Evolutionary conservation across 2,329 filamentous ascomycete species (phyloP).

Genomic region (Colletotrichum liaoningense): DNA sequence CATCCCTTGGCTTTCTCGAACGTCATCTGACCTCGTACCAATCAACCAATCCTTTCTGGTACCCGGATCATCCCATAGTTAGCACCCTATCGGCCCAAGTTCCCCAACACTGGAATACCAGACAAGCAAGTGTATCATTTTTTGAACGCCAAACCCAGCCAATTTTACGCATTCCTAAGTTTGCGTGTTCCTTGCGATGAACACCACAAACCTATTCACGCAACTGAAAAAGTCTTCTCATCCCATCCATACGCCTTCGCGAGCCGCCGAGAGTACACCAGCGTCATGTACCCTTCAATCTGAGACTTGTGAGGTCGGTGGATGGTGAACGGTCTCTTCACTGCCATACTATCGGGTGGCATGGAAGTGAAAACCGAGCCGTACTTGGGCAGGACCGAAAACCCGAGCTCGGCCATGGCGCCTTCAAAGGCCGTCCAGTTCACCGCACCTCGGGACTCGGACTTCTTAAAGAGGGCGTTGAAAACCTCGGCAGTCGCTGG

Average conservation of each 20-base stretch:
- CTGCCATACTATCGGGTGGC: constrained; percentile 42
- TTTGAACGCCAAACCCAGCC: not conserved
- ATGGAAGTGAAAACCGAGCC: constrained; percentile 56
- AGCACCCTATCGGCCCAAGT: too few relatives aligned
- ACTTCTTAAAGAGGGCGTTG: constrained; percentile 45
- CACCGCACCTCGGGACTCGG: constrained; percentile 44
- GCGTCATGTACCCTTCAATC: constrained; percentile 47
- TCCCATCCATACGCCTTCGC: constrained; percentile 50
- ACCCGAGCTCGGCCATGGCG: constrained; percentile 55
- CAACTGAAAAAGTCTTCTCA: constrained; percentile 43
- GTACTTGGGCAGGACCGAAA: constrained; percentile 52
- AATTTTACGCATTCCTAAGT: accelerated
- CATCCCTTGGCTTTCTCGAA: too few relatives aligned
- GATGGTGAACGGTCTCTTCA: constrained; percentile 45
- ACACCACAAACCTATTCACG: not conserved
- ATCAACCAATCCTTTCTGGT: too few relatives aligned
- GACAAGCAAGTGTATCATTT: accelerated
- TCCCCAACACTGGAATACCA: too few relatives aligned
- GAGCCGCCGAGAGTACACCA: constrained; percentile 45
- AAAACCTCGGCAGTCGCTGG: constrained; percentile 52
- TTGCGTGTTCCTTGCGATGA: not conserved
- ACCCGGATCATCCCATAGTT: too few relatives aligned
- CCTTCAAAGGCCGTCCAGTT: constrained; percentile 51
- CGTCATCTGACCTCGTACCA: too few relatives aligned
- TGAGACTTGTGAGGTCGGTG: constrained; percentile 50